Evolutionary conservation across 2,329 filamentous ascomycete species (phyloP), one percentile per base, ranked within the genome.

Genomic region (Metarhizium humberi): DNA sequence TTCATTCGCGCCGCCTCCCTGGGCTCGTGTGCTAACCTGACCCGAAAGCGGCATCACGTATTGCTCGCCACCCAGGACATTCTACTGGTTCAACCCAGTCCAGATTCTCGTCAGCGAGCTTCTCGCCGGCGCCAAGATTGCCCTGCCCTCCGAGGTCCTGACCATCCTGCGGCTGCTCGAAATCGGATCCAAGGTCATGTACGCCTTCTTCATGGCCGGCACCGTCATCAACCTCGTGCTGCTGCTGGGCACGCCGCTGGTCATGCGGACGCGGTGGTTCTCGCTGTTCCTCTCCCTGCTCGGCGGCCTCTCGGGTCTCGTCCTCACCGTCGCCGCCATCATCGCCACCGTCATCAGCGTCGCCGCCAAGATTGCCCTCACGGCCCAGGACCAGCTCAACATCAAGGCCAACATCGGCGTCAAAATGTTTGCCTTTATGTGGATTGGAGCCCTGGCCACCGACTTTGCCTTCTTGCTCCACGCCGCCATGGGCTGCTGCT

Each of bases 31-130:
- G 18, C 18, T 29, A 8, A 25, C 48, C 20, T 54, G 45, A 47
- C 50, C n/a, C 8, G 48, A 47, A 57, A 78, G 85, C 62, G 88
- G 88, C 42, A 84, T 94, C 59, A 92, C 89, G 0, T 73, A 75
- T 59, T 97, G 92, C 72, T 91, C 87, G 7, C 71, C 73, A 6
- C 87, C 90, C 0, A 64, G 82, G 63, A 75, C 77, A 7, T 76
- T 92, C 55, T 97, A 89, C 73, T 95, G 89, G 86, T 96, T 96
- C 75, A 90, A 96, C 68, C 92, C 92, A 0, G 86, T 96, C 46
- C 75, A 86, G 56, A 90, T 96, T 61, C 75, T 97, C 50, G 76
- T 90, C 59, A 82, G 81, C 62, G 87, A 96, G 72, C 78, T 97
- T 32, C 79, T 97, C 10, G 73, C 88, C 11, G 90, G 91, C 47